These are phyloP conservation scores for Lactarius akahatsu DNA, from an alignment of 768 basidiomycete species.

Conservation along the genomic window DNA sequence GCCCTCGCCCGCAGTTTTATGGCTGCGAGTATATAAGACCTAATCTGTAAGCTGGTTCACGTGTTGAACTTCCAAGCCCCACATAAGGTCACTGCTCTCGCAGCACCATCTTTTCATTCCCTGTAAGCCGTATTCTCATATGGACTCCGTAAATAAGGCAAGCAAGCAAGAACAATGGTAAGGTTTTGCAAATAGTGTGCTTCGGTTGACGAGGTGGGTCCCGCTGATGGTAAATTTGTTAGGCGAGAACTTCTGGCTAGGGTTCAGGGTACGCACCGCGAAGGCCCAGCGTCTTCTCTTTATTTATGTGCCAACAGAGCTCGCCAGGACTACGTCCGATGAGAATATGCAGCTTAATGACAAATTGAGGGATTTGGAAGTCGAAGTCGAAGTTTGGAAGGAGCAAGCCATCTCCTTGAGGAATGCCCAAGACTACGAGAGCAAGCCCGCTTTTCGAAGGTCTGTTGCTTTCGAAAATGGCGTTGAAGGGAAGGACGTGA, in stretches of 20 bases:
- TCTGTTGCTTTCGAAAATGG: not conserved
- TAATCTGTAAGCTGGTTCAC: not conserved
- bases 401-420: conserved; percentile 20
- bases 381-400: conserved; percentile 29
- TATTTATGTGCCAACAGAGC: conserved; percentile 22
- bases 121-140: conserved; percentile 12
- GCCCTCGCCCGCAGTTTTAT: conserved; percentile 9
- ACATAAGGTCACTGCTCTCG: conserved; percentile 4
- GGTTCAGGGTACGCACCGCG: conserved; percentile 18
- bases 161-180: conserved; percentile 26
- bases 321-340: conserved; percentile 16
- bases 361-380: conserved; percentile 25
- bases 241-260: conserved; percentile 26
- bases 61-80: conserved; percentile 11
- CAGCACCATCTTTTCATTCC: conserved; percentile 4
- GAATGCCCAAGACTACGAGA: conserved; percentile 6
- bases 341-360: conserved; percentile 22
- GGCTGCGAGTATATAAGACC: conserved; percentile 16
- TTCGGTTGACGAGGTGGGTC: not conserved
- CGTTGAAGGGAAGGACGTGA: not conserved
- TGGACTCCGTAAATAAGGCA: conserved; percentile 8
- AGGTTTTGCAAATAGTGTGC: not conserved
- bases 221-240: not conserved
- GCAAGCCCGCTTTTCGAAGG: not conserved
- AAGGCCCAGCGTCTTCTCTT: not conserved